These are phyloP conservation scores for Sequoiadendron giganteum DNA, from an alignment of 75 land plant genomes.

Conservation along the genomic window DNA sequence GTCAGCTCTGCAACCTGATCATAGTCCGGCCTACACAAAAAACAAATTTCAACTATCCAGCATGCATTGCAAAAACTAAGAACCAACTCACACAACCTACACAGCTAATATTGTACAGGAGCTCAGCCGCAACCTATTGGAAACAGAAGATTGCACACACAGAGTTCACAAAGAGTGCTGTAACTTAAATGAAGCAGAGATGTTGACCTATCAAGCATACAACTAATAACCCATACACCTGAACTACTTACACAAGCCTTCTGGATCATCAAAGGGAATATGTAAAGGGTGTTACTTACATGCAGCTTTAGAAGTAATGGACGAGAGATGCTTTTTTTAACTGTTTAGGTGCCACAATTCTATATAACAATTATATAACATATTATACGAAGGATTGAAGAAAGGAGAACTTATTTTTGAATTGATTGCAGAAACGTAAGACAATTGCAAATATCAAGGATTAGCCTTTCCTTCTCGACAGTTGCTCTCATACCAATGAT, in stretches of 20 bases:
- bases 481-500: background rate
- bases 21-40: conserved; percentile 7
- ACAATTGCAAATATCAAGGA: background rate
- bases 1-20: conserved; percentile 55
- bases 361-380: background rate
- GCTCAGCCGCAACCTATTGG: background rate
- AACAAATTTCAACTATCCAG: background rate
- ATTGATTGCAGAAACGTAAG: background rate
- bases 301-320: background rate
- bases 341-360: background rate
- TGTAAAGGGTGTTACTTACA: background rate
- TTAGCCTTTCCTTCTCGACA: background rate
- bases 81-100: background rate
- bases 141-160: background rate
- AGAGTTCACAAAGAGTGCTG: background rate
- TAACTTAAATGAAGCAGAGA: background rate
- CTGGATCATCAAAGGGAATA: background rate
- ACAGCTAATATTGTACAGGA: background rate
- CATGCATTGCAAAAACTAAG: background rate
- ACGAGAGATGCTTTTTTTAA: background rate
- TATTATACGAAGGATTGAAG: background rate
- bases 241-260: background rate
- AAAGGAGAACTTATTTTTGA: background rate
- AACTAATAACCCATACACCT: background rate
- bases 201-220: background rate